These are phyloP conservation scores for Cicer chorassanicum DNA, from an alignment of 306 rosid species.

Conservation along the genomic window DNA sequence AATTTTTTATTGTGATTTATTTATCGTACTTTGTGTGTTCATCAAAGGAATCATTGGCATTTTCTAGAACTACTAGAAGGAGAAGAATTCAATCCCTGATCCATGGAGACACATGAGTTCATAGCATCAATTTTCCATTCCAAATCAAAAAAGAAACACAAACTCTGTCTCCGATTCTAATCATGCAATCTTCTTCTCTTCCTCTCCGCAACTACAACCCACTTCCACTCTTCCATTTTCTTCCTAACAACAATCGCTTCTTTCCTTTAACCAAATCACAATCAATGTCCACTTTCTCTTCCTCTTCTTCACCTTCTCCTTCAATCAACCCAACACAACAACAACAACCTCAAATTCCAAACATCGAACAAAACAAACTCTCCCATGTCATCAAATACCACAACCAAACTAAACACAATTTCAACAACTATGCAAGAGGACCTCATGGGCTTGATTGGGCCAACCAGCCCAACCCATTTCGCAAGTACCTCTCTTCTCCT, in stretches of 20 bases:
- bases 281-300: constrained; percentile 57
- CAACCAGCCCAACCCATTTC: constrained; percentile 96
- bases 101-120: background rate
- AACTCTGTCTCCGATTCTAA: background rate
- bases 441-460: constrained; percentile 96
- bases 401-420: constrained; percentile 77
- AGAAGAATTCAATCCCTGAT: constrained; percentile 18
- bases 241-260: constrained; percentile 46
- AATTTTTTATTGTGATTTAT: no score
- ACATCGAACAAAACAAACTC: constrained; percentile 55
- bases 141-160: background rate
- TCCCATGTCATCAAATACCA: constrained; percentile 70
- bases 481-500: constrained; percentile 72
- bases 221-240: constrained; percentile 45
- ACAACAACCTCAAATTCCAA: constrained; percentile 35
- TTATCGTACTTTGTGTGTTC: no score
- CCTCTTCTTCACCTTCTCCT: constrained; percentile 51
- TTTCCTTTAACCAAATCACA: constrained; percentile 25
- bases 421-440: constrained; percentile 74
- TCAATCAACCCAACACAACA: constrained; percentile 33
- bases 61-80: constrained; percentile 1
- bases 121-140: background rate
- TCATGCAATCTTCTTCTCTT: constrained; percentile 7
- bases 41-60: background rate
- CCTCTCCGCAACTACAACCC: constrained; percentile 14